A percentile compares a stretch with the other conserved stretches of the same genome.
Conservation (phyloP, 192 early-diverging fungal genomes). For the Entomortierella lignicola region DNA sequence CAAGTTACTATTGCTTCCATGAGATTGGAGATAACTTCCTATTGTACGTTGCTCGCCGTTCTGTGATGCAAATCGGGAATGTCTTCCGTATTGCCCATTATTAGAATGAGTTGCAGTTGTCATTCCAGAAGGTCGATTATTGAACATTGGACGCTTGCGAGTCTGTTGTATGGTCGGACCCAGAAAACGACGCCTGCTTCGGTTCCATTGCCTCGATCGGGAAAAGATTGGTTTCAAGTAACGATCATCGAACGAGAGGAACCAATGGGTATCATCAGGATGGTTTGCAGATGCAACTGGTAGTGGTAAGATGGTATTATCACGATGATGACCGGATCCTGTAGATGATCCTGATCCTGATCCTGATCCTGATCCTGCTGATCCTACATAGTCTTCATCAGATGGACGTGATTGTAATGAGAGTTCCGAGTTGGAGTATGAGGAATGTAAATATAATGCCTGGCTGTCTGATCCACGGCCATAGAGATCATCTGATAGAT, state of each 20-base stretch:
- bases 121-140: slow-evolving; percentile 17
- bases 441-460: slow-evolving; percentile 35
- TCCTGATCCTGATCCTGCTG: slow-evolving; percentile 22
- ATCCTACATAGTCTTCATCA: slow-evolving; percentile 47
- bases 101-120: slow-evolving; percentile 35
- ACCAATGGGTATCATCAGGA: slow-evolving; percentile 77
- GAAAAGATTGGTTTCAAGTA: slow-evolving; percentile 88
- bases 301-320: slow-evolving; percentile 33
- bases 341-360: slow-evolving; percentile 41
- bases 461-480: slow-evolving; percentile 27
- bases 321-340: slow-evolving; percentile 25
- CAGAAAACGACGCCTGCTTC: slow-evolving; percentile 30
- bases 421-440: slow-evolving; percentile 46
- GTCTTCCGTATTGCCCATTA: slow-evolving; percentile 16
- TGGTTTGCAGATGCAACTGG: slow-evolving; percentile 50
- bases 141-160: slow-evolving; percentile 7
- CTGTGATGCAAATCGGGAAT: slow-evolving; percentile 30
- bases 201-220: slow-evolving; percentile 49
- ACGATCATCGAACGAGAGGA: slow-evolving; percentile 83
- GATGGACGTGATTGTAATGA: slow-evolving; percentile 49
- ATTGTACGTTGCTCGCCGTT: slow-evolving; percentile 19
- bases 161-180: slow-evolving; percentile 46
- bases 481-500: slow-evolving; percentile 26
- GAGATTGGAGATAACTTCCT: slow-evolving; percentile 15
- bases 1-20: slow-evolving; percentile 40